Conservation (phyloP, 2,329 filamentous ascomycete genomes). For the Colletotrichum kahawae region DNA sequence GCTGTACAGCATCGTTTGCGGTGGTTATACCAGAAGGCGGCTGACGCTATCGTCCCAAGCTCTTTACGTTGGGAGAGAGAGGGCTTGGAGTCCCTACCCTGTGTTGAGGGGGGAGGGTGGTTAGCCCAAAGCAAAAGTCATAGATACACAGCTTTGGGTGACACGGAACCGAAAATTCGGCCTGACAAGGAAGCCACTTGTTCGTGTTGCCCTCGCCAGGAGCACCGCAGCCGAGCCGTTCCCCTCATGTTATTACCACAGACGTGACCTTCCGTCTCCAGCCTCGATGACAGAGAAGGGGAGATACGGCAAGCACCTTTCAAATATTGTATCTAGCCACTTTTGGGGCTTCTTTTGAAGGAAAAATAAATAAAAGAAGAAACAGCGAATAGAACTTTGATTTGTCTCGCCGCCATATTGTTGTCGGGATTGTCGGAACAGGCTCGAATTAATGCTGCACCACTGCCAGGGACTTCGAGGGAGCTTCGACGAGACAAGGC, state of each 20-base stretch:
- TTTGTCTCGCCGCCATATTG: background rate
- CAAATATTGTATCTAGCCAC: background rate
- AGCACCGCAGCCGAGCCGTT: background rate
- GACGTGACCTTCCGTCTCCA: background rate
- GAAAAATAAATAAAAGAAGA: background rate
- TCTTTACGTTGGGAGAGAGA: background rate
- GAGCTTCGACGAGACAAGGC: background rate
- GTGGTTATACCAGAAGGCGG: background rate
- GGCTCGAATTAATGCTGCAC: background rate
- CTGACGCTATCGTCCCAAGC: background rate
- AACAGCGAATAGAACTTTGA: background rate
- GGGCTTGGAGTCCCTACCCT: background rate
- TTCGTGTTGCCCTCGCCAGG: background rate
- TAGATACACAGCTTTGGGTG: background rate
- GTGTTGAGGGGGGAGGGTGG: background rate
- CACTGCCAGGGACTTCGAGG: background rate
- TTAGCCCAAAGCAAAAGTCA: background rate
- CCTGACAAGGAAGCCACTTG: background rate
- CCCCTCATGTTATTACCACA: background rate
- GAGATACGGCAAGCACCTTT: background rate
- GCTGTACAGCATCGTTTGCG: background rate
- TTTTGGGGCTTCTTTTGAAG: background rate
- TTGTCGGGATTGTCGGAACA: background rate
- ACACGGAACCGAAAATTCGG: background rate
- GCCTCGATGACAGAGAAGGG: background rate